Base-by-base conservation (phyloP, 805 yeast species). In the Myxozyma lipomycoides region DNA sequence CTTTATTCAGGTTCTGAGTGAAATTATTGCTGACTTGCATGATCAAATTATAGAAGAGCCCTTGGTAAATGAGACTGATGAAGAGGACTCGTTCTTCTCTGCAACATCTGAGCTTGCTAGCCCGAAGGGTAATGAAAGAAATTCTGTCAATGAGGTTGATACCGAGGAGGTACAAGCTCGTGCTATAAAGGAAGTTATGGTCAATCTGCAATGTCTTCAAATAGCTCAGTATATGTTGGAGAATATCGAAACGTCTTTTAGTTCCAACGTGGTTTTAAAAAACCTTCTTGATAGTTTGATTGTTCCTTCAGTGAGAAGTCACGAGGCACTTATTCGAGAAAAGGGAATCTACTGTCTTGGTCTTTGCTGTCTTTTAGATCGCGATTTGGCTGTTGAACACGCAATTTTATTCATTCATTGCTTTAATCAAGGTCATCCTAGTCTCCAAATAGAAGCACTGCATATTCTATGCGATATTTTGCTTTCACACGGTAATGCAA, bases 1-100 rank as follows among this genome's bases (percentile, higher is more conserved):
- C 70, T 90, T 90, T 64, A 78, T 86, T 23, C 80, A 86, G 34
- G 83, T 88, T 80, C 76, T 85, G 18, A 78, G 84, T n/a, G 97
- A 91, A 72, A 79, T 88, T 17, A 81, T 89, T 35, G 81, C 87
- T 38, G 97, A 90, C 71, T 74, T 90, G 44, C 78, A 87, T 64
- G 96, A 89, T 65, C 75, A 74, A 26, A 64, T 70, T 38, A 77
- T 71, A 42, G 67, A 61, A 30, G 75, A 70, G 45, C 72, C 66
- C 43, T 52, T 46, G 30, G 43, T 47, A 22, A 60, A 58, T 23
- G 60, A 47, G 17, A 9, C 32, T 28, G 47, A 24, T 2, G 64
- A 61, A 7, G 71, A 75, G 24, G 73, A 71, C n/a, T 70, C 78
- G 1, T 76, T 77, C 52, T 75, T 70, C 46, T 72, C 79, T 10